These are phyloP conservation scores for Lanmaoa rubissima DNA, from an alignment of 768 basidiomycete species.

Conservation along the genomic window DNA sequence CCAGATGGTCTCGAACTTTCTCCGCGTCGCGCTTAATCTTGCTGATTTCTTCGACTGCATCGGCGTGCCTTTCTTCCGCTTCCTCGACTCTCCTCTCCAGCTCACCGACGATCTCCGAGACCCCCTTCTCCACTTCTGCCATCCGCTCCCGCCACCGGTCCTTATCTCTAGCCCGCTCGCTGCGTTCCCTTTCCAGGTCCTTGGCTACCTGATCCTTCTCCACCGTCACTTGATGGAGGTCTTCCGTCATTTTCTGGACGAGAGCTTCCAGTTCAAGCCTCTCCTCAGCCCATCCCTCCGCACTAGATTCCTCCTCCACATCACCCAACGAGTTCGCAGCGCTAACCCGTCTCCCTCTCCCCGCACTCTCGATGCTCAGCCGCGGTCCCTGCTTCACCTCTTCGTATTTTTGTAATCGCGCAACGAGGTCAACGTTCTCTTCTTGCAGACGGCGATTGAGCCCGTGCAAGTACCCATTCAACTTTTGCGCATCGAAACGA, in stretches of 20 bases:
- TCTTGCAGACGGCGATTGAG: slow-evolving; percentile 81
- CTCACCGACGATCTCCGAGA: slow-evolving; percentile 62
- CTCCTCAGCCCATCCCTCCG: slow-evolving; percentile 72
- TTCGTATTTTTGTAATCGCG: slow-evolving; percentile 52
- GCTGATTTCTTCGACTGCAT: slow-evolving; percentile 40
- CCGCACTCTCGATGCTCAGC: slow-evolving; percentile 28
- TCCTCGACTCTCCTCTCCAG: slow-evolving; percentile 54
- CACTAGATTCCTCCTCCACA: slow-evolving; percentile 60
- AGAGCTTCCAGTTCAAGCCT: slow-evolving; percentile 54
- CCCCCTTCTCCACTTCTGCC: slow-evolving; percentile 67
- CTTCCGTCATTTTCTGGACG: slow-evolving; percentile 35
- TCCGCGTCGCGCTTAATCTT: slow-evolving; percentile 45
- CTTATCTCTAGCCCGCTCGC: slow-evolving; percentile 62
- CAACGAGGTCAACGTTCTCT: slow-evolving; percentile 72
- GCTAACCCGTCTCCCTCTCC: slow-evolving; percentile 49
- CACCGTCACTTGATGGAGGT: slow-evolving; percentile 38
- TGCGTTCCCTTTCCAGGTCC: slow-evolving; percentile 52
- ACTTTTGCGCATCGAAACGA: slow-evolving; percentile 79
- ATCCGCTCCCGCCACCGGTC: slow-evolving; percentile 71
- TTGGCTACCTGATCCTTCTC: slow-evolving; percentile 48
- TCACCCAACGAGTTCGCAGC: slow-evolving; percentile 52
- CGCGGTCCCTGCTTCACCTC: slow-evolving; percentile 39
- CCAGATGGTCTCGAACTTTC: slow-evolving; percentile 42
- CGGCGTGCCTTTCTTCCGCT: slow-evolving; percentile 48
- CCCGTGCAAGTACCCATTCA: slow-evolving; percentile 84